Evolutionary conservation across 345 rosid genomes (phyloP).

Genomic region (Mallotus nudiflorus): DNA sequence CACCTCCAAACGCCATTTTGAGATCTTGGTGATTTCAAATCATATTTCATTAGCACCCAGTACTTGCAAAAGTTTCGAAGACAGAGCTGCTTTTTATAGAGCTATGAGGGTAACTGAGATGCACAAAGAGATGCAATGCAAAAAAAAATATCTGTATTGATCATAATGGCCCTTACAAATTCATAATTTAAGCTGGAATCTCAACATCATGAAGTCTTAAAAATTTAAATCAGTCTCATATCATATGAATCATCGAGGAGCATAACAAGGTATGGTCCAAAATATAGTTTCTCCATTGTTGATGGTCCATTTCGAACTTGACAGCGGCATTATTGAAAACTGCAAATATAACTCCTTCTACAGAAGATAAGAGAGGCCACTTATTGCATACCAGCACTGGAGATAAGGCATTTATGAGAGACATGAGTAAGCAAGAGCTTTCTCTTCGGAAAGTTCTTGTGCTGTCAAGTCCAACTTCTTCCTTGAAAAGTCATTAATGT

Average conservation of each 20-base stretch:
- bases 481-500: slow-evolving; percentile 85
- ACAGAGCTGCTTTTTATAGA: too few relatives aligned
- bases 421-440: slow-evolving; percentile 94
- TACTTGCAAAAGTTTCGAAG: too few relatives aligned
- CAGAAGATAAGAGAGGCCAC: neutral
- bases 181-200: slow-evolving; percentile 1
- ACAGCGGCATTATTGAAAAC: slow-evolving; percentile 36
- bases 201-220: neutral
- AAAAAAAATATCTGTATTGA: neutral
- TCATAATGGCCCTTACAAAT: neutral
- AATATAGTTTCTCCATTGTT: slow-evolving; percentile 12
- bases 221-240: slow-evolving; percentile 1
- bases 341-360: slow-evolving; percentile 3
- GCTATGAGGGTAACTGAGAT: neutral
- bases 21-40: too few relatives aligned
- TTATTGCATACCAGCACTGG: neutral
- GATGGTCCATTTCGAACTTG: slow-evolving; percentile 17
- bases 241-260: neutral
- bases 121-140: neutral
- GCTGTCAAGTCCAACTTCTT: slow-evolving; percentile 94
- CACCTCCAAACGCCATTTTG: too few relatives aligned
- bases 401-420: slow-evolving; percentile 42
- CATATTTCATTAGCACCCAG: too few relatives aligned
- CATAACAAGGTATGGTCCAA: neutral
- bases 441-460: slow-evolving; percentile 87